Evolutionary conservation across 345 rosid species (phyloP).

Genomic region (Eucalyptus microcorys): DNA sequence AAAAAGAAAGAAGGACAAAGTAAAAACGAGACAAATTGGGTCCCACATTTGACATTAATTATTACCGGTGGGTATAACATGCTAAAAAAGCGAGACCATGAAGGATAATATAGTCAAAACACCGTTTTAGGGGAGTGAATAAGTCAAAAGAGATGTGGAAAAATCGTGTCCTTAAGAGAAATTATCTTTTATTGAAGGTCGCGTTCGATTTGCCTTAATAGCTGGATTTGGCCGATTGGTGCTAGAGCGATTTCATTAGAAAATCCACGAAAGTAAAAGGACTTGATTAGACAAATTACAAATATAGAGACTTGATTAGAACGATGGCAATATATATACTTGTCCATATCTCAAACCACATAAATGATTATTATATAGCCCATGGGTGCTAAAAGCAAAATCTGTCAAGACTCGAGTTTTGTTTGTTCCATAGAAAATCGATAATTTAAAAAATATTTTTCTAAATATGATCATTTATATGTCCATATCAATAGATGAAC

Average conservation of each 20-base stretch:
- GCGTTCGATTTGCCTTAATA: not conserved
- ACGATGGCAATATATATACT: not conserved
- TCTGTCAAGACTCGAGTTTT: rapidly evolving
- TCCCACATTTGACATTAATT: not conserved
- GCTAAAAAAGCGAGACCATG: not conserved
- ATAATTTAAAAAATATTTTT: no score
- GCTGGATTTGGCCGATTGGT: not conserved
- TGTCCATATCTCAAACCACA: not conserved
- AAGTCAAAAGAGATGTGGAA: no score
- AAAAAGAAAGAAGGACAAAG: not conserved
- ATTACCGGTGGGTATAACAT: not conserved
- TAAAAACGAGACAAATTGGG: not conserved
- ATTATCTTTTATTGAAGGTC: not conserved
- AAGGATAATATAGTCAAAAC: not conserved
- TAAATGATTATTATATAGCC: not conserved
- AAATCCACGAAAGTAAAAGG: no score
- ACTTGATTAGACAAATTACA: not conserved
- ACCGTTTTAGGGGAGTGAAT: no score
- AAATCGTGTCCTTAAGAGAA: no score
- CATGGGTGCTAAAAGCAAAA: not conserved
- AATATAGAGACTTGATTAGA: not conserved
- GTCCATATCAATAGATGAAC: no score
- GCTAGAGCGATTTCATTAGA: not conserved
- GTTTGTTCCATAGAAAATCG: not conserved
- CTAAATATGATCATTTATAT: no score